Evolutionary conservation across 169 alveolate species (phyloP).

Genomic region (Plasmodium falciparum): DNA sequence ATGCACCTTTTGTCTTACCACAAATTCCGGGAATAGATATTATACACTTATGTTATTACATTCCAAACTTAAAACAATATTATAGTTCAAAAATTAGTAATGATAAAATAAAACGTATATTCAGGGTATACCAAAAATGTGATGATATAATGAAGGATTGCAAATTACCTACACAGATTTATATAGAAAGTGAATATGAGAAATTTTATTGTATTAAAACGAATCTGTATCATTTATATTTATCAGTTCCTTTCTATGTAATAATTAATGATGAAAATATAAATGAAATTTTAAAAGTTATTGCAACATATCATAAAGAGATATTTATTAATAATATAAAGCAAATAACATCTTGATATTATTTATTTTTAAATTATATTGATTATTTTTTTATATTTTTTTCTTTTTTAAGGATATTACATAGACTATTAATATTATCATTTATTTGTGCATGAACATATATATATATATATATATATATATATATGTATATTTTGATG

Average conservation of each 20-base stretch:
- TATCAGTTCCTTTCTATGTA: conserved; percentile 71
- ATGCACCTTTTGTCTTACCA: conserved; percentile 74
- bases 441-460: too few relatives aligned
- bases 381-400: too few relatives aligned
- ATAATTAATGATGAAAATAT: conserved; percentile 60
- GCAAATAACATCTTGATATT: conserved; percentile 32
- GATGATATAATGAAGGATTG: conserved; percentile 66
- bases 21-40: conserved; percentile 54
- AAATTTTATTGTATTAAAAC: conserved; percentile 62
- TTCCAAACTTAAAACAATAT: conserved; percentile 71
- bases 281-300: conserved; percentile 72
- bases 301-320: conserved; percentile 64
- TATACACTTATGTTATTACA: conserved; percentile 70
- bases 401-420: neutral
- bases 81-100: conserved; percentile 48
- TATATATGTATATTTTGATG: too few relatives aligned
- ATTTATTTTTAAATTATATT: too few relatives aligned
- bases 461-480: too few relatives aligned
- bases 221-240: conserved; percentile 60
- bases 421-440: too few relatives aligned
- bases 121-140: conserved; percentile 73
- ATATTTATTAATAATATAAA: conserved; percentile 73
- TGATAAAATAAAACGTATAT: conserved; percentile 44
- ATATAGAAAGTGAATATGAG: conserved; percentile 62
- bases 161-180: conserved; percentile 72